Evolutionary conservation across 768 basidiomycete genomes (phyloP).

Genomic region (Amanita pseudoporphyria): DNA sequence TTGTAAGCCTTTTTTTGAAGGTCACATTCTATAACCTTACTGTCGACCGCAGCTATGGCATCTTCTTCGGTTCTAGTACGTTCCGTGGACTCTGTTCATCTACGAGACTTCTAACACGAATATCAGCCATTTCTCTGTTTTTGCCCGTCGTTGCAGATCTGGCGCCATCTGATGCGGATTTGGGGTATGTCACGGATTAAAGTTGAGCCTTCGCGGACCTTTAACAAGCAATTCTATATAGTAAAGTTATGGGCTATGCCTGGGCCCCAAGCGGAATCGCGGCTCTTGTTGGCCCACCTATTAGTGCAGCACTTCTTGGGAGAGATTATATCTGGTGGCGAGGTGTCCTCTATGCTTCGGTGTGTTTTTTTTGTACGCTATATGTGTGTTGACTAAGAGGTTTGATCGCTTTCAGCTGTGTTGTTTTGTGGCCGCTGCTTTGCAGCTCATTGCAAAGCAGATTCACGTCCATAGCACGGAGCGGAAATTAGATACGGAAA

Average conservation of each 20-base stretch:
- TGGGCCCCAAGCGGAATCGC: conserved; percentile 6
- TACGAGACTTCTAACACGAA: not conserved
- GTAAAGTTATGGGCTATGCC: conserved; percentile 5
- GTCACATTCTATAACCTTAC: not conserved
- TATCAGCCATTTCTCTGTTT: conserved; percentile 6
- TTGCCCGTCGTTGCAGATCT: not conserved
- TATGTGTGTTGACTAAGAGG: not conserved
- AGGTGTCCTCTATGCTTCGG: conserved; percentile 6
- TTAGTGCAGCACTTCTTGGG: conserved; percentile 7
- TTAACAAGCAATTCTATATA: not conserved
- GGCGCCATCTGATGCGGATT: conserved; percentile 5
- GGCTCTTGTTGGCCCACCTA: conserved; percentile 7
- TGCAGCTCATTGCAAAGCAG: conserved; percentile 4
- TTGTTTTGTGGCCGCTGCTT: not conserved
- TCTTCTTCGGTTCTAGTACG: conserved; percentile 8
- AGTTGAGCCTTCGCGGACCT: too few species aligned
- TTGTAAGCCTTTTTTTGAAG: not conserved
- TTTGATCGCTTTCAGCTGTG: not conserved
- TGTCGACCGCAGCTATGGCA: conserved; percentile 2
- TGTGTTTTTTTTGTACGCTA: not conserved
- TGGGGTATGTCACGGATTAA: conserved; percentile 1
- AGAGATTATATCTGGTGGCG: conserved; percentile 8
- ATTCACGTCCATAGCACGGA: not conserved
- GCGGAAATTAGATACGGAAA: not conserved
- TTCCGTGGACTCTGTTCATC: not conserved